phyloP scores from a whole-genome alignment of 1,139 yeast species.

The Sugiyamaella xylanicola region DNA sequence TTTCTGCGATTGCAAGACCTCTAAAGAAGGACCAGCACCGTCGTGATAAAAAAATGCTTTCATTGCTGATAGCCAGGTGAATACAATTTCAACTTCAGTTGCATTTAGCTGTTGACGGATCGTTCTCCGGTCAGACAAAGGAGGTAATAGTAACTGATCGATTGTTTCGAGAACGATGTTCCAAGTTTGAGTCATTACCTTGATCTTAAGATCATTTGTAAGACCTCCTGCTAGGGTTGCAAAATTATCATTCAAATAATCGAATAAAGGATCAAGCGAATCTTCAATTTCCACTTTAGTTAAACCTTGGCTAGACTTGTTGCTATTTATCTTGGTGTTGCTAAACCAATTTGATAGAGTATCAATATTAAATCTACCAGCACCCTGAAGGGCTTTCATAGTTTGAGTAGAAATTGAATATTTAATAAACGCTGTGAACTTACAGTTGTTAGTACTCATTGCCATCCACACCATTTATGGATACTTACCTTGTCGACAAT shows the following conservation, averaged over 20 bases:
- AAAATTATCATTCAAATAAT: slow-evolving; percentile 70
- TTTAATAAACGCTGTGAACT: slow-evolving; percentile 46
- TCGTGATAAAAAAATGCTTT: slow-evolving; percentile 76
- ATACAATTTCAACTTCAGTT: slow-evolving; percentile 67
- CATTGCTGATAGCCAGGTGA: slow-evolving; percentile 69
- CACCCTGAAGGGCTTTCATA: slow-evolving; percentile 35
- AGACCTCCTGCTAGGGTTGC: slow-evolving; percentile 65
- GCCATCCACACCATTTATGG: background rate
- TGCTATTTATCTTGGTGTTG: slow-evolving; percentile 45
- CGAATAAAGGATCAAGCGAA: slow-evolving; percentile 73
- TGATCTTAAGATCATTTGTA: slow-evolving; percentile 58
- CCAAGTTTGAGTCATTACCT: slow-evolving; percentile 82
- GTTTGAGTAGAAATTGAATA: slow-evolving; percentile 48
- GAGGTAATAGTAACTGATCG: slow-evolving; percentile 71
- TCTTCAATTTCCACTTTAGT: slow-evolving; percentile 61
- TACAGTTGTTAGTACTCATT: slow-evolving; percentile 28
- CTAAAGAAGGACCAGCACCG: slow-evolving; percentile 80
- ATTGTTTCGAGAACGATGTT: slow-evolving; percentile 62
- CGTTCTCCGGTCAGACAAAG: slow-evolving; percentile 60
- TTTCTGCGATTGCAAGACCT: slow-evolving; percentile 61
- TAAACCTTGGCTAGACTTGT: slow-evolving; percentile 25
- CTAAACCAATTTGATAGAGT: slow-evolving; percentile 53
- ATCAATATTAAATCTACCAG: slow-evolving; percentile 48
- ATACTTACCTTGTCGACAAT: slow-evolving; percentile 60
- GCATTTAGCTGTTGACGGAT: slow-evolving; percentile 53